A percentile compares a stretch with the other conserved stretches of the same genome.
Evolutionary conservation across 352 stramenopile species (phyloP).

Genomic region (Phytophthora megakarya): DNA sequence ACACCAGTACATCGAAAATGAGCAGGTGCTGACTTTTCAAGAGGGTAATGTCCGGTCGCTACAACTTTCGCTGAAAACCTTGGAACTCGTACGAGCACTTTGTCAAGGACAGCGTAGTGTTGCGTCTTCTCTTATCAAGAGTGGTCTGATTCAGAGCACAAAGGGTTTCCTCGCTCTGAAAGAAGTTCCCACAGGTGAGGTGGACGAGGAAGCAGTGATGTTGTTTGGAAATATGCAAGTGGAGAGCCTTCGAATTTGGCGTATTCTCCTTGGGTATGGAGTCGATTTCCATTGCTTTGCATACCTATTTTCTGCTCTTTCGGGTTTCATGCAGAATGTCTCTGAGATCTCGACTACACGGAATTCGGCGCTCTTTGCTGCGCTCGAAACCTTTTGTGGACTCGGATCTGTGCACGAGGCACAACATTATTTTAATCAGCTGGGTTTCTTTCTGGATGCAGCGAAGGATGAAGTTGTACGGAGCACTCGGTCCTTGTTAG

Average conservation of each 20-base stretch:
- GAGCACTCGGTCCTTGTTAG: conserved; percentile 11
- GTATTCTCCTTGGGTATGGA: conserved; percentile 62
- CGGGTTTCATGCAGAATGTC: conserved; percentile 34
- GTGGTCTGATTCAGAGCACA: conserved; percentile 57
- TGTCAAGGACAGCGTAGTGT: conserved; percentile 56
- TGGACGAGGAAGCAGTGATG: conserved; percentile 17
- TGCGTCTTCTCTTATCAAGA: conserved; percentile 42
- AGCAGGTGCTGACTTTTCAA: conserved; percentile 46
- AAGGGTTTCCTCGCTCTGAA: conserved; percentile 63
- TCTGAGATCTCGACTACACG: conserved; percentile 9
- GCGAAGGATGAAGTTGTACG: conserved; percentile 35
- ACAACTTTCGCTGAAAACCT: conserved; percentile 43
- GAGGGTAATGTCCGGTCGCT: conserved; percentile 35
- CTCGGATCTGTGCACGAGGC: conserved; percentile 54
- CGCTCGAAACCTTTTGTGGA: conserved; percentile 52
- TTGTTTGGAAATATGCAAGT: conserved; percentile 49
- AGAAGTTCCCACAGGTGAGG: conserved; percentile 24
- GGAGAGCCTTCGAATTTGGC: conserved; percentile 68
- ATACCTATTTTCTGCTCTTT: conserved; percentile 67
- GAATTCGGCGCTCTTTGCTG: conserved; percentile 49
- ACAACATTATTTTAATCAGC: conserved; percentile 67
- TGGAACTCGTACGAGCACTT: conserved; percentile 50
- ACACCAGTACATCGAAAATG: conserved; percentile 56
- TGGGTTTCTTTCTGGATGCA: conserved; percentile 54
- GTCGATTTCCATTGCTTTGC: conserved; percentile 74